Percentiles rank a stretch among this genome's conserved stretches.
Conservation (phyloP, 345 rosid genomes). For the Draba incana region DNA sequence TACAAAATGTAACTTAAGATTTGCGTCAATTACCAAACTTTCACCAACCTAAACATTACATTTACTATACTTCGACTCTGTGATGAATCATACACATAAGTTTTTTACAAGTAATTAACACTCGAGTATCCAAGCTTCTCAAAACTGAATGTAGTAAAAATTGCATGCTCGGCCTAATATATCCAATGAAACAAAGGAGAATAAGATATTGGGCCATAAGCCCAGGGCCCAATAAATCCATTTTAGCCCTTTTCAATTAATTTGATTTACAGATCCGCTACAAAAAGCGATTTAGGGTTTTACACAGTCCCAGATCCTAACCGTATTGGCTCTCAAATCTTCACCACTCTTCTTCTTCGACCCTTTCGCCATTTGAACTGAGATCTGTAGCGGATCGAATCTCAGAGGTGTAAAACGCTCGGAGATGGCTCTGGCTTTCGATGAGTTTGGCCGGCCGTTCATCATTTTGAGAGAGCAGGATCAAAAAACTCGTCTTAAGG, state of each 20-base stretch:
- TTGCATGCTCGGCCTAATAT: too few relatives aligned
- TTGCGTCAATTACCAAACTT: too few relatives aligned
- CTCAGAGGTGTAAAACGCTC: neutral
- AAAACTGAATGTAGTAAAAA: too few relatives aligned
- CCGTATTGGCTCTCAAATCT: conserved; percentile 25
- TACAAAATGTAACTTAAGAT: too few relatives aligned
- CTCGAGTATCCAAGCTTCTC: too few relatives aligned
- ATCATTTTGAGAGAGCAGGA: conserved; percentile 68
- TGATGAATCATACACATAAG: too few relatives aligned
- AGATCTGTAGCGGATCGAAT: neutral
- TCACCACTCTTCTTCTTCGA: conserved; percentile 3
- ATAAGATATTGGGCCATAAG: neutral
- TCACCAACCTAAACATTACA: too few relatives aligned
- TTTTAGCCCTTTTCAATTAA: neutral
- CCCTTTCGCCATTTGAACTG: neutral
- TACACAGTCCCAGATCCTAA: conserved; percentile 1
- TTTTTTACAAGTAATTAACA: too few relatives aligned
- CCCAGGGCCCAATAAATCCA: neutral
- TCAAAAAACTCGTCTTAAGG: conserved; percentile 64
- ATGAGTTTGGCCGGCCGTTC: conserved; percentile 84
- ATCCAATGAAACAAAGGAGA: too few relatives aligned
- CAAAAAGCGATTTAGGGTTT: conserved; percentile 24
- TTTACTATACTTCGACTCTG: too few relatives aligned
- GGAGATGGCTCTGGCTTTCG: conserved; percentile 85
- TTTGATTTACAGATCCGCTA: conserved; percentile 8